Evolutionary conservation across 768 basidiomycete species (phyloP).

Genomic region (Psilocybe subaeruginosa): DNA sequence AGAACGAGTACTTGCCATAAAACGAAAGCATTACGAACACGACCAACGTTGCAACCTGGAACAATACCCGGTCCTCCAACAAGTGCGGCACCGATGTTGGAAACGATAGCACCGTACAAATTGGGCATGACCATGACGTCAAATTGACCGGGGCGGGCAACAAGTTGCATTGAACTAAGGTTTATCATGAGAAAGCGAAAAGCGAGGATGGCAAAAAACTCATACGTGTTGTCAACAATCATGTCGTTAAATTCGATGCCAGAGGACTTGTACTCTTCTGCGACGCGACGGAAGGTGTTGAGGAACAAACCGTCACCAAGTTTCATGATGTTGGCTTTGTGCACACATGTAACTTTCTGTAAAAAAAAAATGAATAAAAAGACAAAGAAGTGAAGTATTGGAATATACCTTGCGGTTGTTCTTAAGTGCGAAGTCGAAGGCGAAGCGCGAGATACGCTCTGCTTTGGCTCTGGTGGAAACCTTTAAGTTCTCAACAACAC

Average conservation of each 20-base stretch:
- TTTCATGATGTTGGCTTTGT: slow-evolving; percentile 99
- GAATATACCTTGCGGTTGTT: slow-evolving; percentile 88
- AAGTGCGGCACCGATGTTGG: slow-evolving; percentile 97
- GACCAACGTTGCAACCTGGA: slow-evolving; percentile 96
- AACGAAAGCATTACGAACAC: slow-evolving; percentile 46
- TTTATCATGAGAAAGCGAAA: slow-evolving; percentile 6
- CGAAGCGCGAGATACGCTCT: slow-evolving; percentile 95
- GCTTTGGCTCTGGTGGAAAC: slow-evolving; percentile 95
- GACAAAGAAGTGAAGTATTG: background rate
- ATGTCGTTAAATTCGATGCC: slow-evolving; percentile 96
- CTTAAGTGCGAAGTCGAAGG: slow-evolving; percentile 98
- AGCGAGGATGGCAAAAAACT: slow-evolving; percentile 7
- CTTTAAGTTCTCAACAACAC: slow-evolving; percentile 98
- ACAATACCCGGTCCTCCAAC: slow-evolving; percentile 99
- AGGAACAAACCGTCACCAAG: slow-evolving; percentile 99
- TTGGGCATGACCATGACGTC: slow-evolving; percentile 99
- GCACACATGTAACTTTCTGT: slow-evolving; percentile 99
- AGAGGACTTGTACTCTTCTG: slow-evolving; percentile 92
- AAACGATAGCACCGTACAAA: slow-evolving; percentile 95
- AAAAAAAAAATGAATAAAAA: slow-evolving; percentile 6
- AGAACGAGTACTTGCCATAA: slow-evolving; percentile 6
- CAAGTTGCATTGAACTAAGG: slow-evolving; percentile 96
- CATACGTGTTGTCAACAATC: slow-evolving; percentile 98
- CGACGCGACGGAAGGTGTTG: slow-evolving; percentile 95
- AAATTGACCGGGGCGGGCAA: slow-evolving; percentile 93